Conservation (phyloP, 495 filamentous ascomycete species). For the Penicillium coffeae region DNA sequence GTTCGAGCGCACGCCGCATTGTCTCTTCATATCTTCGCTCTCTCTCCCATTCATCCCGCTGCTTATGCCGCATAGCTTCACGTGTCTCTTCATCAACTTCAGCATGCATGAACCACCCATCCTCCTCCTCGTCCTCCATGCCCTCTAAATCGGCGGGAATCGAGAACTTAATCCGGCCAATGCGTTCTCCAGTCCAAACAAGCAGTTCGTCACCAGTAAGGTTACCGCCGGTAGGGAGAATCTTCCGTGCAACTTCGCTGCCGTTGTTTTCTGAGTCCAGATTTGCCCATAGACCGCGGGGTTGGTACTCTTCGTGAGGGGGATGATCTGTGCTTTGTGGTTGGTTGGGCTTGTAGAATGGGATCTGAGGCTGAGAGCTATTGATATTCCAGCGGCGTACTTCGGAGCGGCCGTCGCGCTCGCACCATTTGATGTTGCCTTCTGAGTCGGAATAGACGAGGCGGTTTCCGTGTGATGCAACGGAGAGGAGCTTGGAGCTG, state of each 20-base stretch:
- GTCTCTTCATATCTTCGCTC: slow-evolving; percentile 59
- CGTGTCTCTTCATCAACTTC: slow-evolving; percentile 36
- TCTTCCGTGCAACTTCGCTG: slow-evolving; percentile 61
- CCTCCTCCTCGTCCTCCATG: slow-evolving; percentile 45
- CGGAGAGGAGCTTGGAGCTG: slow-evolving; percentile 75
- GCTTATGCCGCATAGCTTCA: slow-evolving; percentile 39
- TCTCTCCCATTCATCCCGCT: slow-evolving; percentile 30
- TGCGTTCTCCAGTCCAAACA: slow-evolving; percentile 76
- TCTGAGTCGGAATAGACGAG: slow-evolving; percentile 82
- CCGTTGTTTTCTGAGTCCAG: slow-evolving; percentile 17
- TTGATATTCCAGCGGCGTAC: slow-evolving; percentile 73
- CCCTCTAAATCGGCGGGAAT: slow-evolving; percentile 38
- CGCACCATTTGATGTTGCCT: slow-evolving; percentile 86
- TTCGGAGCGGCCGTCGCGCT: slow-evolving; percentile 79
- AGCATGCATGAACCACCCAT: slow-evolving; percentile 31
- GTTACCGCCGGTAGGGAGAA: slow-evolving; percentile 57
- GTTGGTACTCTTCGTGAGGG: slow-evolving; percentile 1
- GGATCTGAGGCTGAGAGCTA: slow-evolving; percentile 22
- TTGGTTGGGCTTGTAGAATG: slow-evolving; percentile 7
- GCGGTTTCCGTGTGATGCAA: slow-evolving; percentile 78
- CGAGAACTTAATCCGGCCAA: slow-evolving; percentile 67
- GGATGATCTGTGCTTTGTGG: background rate
- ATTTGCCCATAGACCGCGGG: slow-evolving; percentile 29
- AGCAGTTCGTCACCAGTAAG: slow-evolving; percentile 59
- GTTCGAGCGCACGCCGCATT: slow-evolving; percentile 73